phyloP scores from a whole-genome alignment of 192 early-diverging fungal species.

The Coemansia sp. region DNA sequence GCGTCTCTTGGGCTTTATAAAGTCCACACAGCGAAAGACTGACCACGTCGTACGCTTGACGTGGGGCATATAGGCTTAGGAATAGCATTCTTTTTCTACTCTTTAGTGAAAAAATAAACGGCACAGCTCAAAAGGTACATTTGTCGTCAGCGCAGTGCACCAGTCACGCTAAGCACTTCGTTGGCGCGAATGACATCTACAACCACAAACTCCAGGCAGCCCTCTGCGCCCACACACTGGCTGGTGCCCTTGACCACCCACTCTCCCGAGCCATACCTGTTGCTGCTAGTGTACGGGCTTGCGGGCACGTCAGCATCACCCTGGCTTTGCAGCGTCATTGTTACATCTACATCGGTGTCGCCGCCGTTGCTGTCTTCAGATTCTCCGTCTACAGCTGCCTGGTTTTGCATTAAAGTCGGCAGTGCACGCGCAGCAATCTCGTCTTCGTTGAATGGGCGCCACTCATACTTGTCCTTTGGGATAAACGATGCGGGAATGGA shows the following conservation, averaged over 20 bases:
- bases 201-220: constrained; percentile 68
- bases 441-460: constrained; percentile 56
- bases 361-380: constrained; percentile 28
- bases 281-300: constrained; percentile 9
- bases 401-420: neutral
- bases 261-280: constrained; percentile 58
- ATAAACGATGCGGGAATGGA: constrained; percentile 85
- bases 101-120: neutral
- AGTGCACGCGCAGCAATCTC: constrained; percentile 36
- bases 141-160: constrained; percentile 56
- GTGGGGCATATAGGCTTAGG: constrained; percentile 57
- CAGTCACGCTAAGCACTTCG: constrained; percentile 79
- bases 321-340: constrained; percentile 18
- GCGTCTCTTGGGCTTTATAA: constrained; percentile 87
- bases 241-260: constrained; percentile 69
- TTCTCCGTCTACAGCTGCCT: neutral
- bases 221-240: constrained; percentile 63
- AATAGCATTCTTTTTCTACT: neutral
- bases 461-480: constrained; percentile 70
- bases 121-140: too few species aligned
- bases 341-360: constrained; percentile 14
- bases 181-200: constrained; percentile 76
- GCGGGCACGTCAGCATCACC: constrained; percentile 6
- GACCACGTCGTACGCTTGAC: constrained; percentile 89
- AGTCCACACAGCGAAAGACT: constrained; percentile 82